These are phyloP conservation scores for Maudiozyma barnettii DNA, from an alignment of 805 yeast species.

Conservation along the genomic window DNA sequence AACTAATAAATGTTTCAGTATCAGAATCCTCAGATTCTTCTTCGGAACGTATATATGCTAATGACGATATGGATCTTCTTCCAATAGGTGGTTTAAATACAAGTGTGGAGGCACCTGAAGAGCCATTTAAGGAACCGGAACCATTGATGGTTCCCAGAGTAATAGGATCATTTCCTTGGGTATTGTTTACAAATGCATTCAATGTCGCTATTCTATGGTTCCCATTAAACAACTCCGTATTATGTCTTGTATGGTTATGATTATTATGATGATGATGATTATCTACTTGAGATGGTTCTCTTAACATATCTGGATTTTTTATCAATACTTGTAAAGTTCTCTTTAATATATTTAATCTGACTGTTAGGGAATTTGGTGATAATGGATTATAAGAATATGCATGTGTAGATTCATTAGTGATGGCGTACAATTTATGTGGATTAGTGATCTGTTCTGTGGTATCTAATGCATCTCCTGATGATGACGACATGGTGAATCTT, in stretches of 20 bases:
- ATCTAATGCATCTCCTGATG: background rate
- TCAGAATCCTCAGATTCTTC: background rate
- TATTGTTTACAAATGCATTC: conserved; percentile 19
- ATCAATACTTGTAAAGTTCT: conserved; percentile 62
- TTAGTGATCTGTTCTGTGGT: conserved; percentile 1
- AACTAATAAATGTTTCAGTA: background rate
- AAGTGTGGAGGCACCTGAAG: background rate
- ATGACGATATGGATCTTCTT: conserved; percentile 2
- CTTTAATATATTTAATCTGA: conserved; percentile 61
- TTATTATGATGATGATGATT: background rate
- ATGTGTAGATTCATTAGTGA: conserved; percentile 70
- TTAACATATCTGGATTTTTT: conserved; percentile 40
- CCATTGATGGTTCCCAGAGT: no score
- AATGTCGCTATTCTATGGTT: conserved; percentile 11
- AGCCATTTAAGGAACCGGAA: no score
- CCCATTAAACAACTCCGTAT: conserved; percentile 3
- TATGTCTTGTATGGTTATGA: conserved; percentile 3
- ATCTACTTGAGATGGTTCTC: conserved; percentile 7
- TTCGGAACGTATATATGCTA: background rate
- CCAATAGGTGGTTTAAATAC: background rate
- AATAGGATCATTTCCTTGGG: background rate
- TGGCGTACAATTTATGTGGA: conserved; percentile 38
- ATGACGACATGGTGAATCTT: background rate
- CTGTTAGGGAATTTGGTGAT: conserved; percentile 68
- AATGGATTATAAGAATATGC: conserved; percentile 76